These are phyloP conservation scores for Logfia minima DNA, from an alignment of 129 eudicot species.

Conservation along the genomic window DNA sequence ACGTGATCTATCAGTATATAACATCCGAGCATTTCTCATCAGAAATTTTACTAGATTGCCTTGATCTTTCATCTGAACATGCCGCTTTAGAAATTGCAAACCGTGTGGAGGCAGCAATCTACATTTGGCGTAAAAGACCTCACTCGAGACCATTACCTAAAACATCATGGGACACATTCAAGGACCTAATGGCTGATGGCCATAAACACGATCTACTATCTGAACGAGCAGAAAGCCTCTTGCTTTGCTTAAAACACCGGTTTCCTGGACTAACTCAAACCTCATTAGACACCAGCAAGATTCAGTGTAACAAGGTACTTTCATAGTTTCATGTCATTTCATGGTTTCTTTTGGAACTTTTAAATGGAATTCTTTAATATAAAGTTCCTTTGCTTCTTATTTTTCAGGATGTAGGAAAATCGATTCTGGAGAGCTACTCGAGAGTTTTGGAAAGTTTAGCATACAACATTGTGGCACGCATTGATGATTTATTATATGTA, in stretches of 20 bases:
- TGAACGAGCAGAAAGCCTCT: constrained; percentile 87
- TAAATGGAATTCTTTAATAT: not conserved
- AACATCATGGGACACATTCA: constrained; percentile 93
- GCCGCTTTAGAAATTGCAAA: constrained; percentile 88
- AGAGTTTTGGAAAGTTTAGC: constrained; percentile 94
- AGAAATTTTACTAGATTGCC: constrained; percentile 88
- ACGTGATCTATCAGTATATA: constrained; percentile 78
- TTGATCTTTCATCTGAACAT: constrained; percentile 83
- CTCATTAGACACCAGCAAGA: constrained; percentile 79
- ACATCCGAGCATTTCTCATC: constrained; percentile 86
- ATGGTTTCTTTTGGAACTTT: not conserved
- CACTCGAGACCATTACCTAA: constrained; percentile 55
- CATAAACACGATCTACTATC: constrained; percentile 85
- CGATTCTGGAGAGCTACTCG: constrained; percentile 86
- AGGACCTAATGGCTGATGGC: constrained; percentile 73
- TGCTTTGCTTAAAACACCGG: constrained; percentile 78
- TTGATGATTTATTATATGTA: constrained; percentile 84
- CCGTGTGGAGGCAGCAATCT: constrained; percentile 87
- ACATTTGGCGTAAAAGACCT: constrained; percentile 80
- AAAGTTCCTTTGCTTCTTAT: not conserved
- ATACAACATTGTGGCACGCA: constrained; percentile 74
- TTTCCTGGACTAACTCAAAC: constrained; percentile 95
- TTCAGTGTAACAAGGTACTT: constrained; percentile 86
- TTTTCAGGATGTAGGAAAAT: constrained; percentile 84
- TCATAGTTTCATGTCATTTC: not conserved